phyloP scores from a whole-genome alignment of 2,329 filamentous ascomycete species.

The Lomentospora prolificans region DNA sequence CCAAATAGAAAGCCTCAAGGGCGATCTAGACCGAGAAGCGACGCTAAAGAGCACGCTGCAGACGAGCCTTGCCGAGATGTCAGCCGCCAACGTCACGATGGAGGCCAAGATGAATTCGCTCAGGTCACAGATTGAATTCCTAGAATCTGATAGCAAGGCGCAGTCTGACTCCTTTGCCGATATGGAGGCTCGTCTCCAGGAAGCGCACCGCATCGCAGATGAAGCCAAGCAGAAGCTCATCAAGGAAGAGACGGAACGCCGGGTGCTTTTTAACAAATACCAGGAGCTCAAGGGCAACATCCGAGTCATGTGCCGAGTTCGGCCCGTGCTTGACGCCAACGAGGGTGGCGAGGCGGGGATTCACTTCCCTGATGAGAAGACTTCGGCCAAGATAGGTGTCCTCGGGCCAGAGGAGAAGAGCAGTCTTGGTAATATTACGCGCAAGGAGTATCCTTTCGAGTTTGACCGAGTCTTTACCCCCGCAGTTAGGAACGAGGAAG shows the following conservation, averaged over 20 bases:
- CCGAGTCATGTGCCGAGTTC: constrained; percentile 91
- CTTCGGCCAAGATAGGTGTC: constrained; percentile 78
- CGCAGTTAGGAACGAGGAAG: constrained; percentile 64
- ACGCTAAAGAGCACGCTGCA: constrained; percentile 44
- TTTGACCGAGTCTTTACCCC: constrained; percentile 92
- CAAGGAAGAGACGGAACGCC: constrained; percentile 79
- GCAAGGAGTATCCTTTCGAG: constrained; percentile 74
- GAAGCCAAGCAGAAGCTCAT: constrained; percentile 72
- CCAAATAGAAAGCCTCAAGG: constrained; percentile 31
- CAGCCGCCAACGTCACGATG: constrained; percentile 53
- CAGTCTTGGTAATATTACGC: constrained; percentile 63
- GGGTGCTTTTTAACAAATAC: constrained; percentile 93
- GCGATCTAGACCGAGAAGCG: constrained; percentile 53
- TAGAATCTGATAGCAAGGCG: constrained; percentile 82
- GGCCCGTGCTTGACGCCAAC: constrained; percentile 53
- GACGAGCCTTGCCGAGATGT: constrained; percentile 46
- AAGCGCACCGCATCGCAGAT: constrained; percentile 61
- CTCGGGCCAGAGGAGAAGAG: constrained; percentile 76
- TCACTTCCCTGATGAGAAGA: constrained; percentile 70
- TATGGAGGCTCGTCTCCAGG: constrained; percentile 71
- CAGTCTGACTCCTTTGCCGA: constrained; percentile 78
- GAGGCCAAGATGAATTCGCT: constrained; percentile 69
- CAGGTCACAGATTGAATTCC: constrained; percentile 73
- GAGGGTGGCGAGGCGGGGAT: constrained; percentile 65
- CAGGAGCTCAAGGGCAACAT: constrained; percentile 98